Conservation (phyloP, 2,329 filamentous ascomycete species). For the Pseudomassariella vexata region DNA sequence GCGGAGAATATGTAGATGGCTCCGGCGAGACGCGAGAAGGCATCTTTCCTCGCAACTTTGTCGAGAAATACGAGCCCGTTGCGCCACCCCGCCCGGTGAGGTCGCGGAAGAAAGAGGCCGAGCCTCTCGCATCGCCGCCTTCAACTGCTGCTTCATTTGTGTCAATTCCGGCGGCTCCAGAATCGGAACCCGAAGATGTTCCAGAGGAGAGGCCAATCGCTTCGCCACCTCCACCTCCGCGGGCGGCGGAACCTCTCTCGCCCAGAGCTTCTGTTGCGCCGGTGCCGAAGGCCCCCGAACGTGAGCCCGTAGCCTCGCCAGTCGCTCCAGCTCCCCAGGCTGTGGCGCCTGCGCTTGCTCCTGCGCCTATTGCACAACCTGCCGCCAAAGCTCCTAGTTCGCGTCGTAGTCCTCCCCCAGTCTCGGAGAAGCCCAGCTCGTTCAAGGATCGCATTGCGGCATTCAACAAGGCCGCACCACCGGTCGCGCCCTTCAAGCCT, state of each 20-base stretch:
- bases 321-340: conserved; percentile 30
- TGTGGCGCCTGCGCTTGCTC: conserved; percentile 23
- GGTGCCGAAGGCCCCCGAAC: conserved; percentile 27
- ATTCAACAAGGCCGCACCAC: conserved; percentile 86
- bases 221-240: conserved; percentile 19
- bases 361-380: conserved; percentile 30
- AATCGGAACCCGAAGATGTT: conserved; percentile 25
- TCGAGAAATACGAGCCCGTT: conserved; percentile 89
- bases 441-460: conserved; percentile 96
- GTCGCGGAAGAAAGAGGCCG: conserved; percentile 61
- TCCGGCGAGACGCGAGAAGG: conserved; percentile 71
- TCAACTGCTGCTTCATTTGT: no score
- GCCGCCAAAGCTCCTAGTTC: conserved; percentile 31
- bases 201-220: conserved; percentile 27
- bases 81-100: conserved; percentile 82
- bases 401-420: conserved; percentile 58
- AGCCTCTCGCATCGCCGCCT: conserved; percentile 20
- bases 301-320: no score
- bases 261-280: conserved; percentile 21
- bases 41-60: conserved; percentile 94
- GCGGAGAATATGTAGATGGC: conserved; percentile 77
- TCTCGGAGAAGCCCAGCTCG: conserved; percentile 73
- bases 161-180: conserved; percentile 28
- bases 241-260: conserved; percentile 19
- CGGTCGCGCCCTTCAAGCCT: conserved; percentile 86